Evolutionary conservation across 805 yeast species (phyloP).

Genomic region (Saturnispora galanensis): DNA sequence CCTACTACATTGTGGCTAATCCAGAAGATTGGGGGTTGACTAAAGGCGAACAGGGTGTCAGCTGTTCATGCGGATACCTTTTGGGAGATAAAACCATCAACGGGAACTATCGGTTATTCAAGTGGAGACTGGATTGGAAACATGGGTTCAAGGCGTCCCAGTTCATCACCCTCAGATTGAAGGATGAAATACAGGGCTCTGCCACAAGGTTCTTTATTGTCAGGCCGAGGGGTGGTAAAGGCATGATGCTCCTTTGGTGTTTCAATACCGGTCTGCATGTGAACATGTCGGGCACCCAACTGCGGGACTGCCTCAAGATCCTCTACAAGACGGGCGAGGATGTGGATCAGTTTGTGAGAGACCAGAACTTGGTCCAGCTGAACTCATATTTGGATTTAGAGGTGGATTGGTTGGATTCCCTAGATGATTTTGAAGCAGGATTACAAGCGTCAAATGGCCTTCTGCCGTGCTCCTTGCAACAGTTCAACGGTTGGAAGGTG

Average conservation of each 20-base stretch:
- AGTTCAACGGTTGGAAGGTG: constrained; percentile 24
- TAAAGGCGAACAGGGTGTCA: too few species aligned
- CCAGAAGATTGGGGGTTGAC: constrained; percentile 12
- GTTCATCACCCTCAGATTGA: constrained; percentile 30
- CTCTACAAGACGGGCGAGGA: constrained; percentile 24
- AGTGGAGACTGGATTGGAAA: constrained; percentile 43
- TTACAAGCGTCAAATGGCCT: constrained; percentile 22
- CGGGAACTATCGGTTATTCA: constrained; percentile 32
- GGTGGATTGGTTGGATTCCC: constrained; percentile 30
- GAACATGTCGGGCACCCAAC: constrained; percentile 1
- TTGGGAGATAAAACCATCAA: constrained; percentile 34
- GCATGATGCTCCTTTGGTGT: constrained; percentile 34
- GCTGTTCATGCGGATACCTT: constrained; percentile 23
- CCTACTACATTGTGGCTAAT: constrained; percentile 41
- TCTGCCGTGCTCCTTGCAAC: constrained; percentile 27
- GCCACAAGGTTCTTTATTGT: constrained; percentile 31
- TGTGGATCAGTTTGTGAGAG: constrained; percentile 14
- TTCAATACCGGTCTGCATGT: constrained; percentile 33
- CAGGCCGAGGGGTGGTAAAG: constrained; percentile 8
- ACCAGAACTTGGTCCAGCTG: constrained; percentile 10
- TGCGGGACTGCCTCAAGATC: constrained; percentile 32
- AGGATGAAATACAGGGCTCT: constrained; percentile 34
- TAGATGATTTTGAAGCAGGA: constrained; percentile 20
- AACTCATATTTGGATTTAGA: constrained; percentile 15
- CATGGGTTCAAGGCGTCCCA: constrained; percentile 30